These are phyloP conservation scores for Lentinula sp. DNA, from an alignment of 768 basidiomycete genomes.

Conservation along the genomic window DNA sequence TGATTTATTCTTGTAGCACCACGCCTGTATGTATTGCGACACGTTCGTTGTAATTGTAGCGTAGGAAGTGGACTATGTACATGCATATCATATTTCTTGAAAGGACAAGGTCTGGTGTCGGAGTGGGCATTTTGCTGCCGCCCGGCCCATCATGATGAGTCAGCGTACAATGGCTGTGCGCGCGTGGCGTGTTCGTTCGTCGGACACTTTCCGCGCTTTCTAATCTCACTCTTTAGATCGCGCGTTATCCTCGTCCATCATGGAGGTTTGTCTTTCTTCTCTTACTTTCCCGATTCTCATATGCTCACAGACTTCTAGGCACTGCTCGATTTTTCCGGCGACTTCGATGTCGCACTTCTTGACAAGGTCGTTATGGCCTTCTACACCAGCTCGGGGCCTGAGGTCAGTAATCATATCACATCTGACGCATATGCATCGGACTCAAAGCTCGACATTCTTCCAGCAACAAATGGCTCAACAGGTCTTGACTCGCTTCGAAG, in stretches of 20 bases:
- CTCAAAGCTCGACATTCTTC: conserved; percentile 5
- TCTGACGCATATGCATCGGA: conserved; percentile 1
- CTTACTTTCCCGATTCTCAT: conserved; percentile 3
- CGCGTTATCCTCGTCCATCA: conserved; percentile 20
- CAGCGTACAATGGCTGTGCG: background rate
- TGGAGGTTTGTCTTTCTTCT: conserved; percentile 38
- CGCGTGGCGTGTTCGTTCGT: background rate
- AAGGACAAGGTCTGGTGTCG: too few species aligned
- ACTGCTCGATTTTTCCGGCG: conserved; percentile 88
- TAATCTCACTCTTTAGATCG: background rate
- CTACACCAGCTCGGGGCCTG: conserved; percentile 77
- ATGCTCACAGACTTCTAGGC: conserved; percentile 43
- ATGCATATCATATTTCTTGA: too few species aligned
- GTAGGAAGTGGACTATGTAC: too few species aligned
- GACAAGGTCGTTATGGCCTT: conserved; percentile 93
- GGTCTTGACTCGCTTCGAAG: conserved; percentile 92
- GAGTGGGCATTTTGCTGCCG: background rate
- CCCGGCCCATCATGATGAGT: background rate
- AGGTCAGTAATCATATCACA: conserved; percentile 45
- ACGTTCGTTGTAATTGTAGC: too few species aligned
- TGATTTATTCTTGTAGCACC: too few species aligned
- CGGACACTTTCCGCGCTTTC: conserved; percentile 1
- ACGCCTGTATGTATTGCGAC: too few species aligned
- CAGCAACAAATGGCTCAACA: conserved; percentile 96
- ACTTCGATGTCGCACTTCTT: conserved; percentile 88